Evolutionary conservation across 1,284 basidiomycete genomes (phyloP).

Genomic region (Fereydounia khargensis): DNA sequence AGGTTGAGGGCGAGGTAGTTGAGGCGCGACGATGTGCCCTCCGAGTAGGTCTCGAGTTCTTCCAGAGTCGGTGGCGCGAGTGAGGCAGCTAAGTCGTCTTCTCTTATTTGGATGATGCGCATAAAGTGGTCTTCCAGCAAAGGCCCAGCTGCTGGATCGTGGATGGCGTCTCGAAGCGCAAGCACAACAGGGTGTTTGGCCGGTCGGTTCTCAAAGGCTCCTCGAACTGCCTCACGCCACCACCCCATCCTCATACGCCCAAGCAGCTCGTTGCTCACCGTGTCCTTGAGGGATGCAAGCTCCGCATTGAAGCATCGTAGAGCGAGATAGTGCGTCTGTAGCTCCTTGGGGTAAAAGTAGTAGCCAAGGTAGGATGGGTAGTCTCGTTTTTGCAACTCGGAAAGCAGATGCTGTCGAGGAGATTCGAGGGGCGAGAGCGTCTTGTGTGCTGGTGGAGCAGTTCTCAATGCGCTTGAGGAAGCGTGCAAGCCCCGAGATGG

Average conservation of each 20-base stretch:
- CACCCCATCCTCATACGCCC: constrained; percentile 53
- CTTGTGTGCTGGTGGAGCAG: constrained; percentile 18
- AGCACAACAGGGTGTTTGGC: constrained; percentile 49
- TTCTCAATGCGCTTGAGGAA: background rate
- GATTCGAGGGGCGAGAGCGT: constrained; percentile 25
- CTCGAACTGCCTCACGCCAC: constrained; percentile 53
- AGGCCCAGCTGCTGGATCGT: constrained; percentile 43
- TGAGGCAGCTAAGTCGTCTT: constrained; percentile 45
- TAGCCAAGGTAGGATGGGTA: constrained; percentile 48
- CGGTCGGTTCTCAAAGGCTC: constrained; percentile 41
- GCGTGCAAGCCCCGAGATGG: too few relatives aligned
- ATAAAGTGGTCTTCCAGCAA: constrained; percentile 54
- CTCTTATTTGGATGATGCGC: constrained; percentile 50
- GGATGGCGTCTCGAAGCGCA: constrained; percentile 45
- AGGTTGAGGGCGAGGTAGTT: constrained; percentile 48
- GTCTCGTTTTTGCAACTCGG: constrained; percentile 30
- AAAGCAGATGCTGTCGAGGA: constrained; percentile 14
- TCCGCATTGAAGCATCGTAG: constrained; percentile 52
- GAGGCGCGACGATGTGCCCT: constrained; percentile 47
- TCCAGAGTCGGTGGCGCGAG: constrained; percentile 41
- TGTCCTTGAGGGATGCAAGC: constrained; percentile 46
- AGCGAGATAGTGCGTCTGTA: constrained; percentile 50
- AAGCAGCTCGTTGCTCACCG: constrained; percentile 50
- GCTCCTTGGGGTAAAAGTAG: constrained; percentile 42
- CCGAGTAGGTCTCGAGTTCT: constrained; percentile 46